These are phyloP conservation scores for Fusarium sp. DNA, from an alignment of 2,329 filamentous ascomycete species.

Conservation along the genomic window DNA sequence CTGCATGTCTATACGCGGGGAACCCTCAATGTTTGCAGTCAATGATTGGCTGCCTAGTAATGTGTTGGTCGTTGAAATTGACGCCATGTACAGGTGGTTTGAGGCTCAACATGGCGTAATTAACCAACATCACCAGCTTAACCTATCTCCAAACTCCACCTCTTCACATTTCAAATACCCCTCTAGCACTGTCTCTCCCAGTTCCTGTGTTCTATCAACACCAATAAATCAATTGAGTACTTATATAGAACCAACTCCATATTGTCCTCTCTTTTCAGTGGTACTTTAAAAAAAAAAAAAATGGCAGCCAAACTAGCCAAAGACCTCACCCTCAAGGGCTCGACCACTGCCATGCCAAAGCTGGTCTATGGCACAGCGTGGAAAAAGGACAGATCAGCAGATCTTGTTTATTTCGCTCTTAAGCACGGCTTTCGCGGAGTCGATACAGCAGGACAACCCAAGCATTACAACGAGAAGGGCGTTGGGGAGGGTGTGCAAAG, in stretches of 20 bases:
- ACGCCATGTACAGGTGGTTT: slow-evolving; percentile 8
- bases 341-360: slow-evolving; percentile 56
- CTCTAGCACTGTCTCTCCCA: background rate
- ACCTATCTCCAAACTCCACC: background rate
- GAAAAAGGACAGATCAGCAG: slow-evolving; percentile 76
- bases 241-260: background rate
- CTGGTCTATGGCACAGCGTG: slow-evolving; percentile 86
- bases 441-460: slow-evolving; percentile 82
- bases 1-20: background rate
- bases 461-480: slow-evolving; percentile 78
- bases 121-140: background rate
- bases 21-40: background rate
- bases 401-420: slow-evolving; percentile 75
- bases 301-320: slow-evolving; percentile 44
- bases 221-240: background rate
- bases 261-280: background rate
- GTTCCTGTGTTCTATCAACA: no score
- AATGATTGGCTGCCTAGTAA: slow-evolving; percentile 13
- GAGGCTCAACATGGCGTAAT: slow-evolving; percentile 28
- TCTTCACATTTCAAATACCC: background rate
- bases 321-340: slow-evolving; percentile 47
- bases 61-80: background rate
- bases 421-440: slow-evolving; percentile 75
- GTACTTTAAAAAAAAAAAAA: no score
- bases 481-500: slow-evolving; percentile 74